Percentiles rank a stretch among this genome's conserved stretches.
phyloP scores from a whole-genome alignment of 768 basidiomycete species.

The Cyclocybe cylindracea region DNA sequence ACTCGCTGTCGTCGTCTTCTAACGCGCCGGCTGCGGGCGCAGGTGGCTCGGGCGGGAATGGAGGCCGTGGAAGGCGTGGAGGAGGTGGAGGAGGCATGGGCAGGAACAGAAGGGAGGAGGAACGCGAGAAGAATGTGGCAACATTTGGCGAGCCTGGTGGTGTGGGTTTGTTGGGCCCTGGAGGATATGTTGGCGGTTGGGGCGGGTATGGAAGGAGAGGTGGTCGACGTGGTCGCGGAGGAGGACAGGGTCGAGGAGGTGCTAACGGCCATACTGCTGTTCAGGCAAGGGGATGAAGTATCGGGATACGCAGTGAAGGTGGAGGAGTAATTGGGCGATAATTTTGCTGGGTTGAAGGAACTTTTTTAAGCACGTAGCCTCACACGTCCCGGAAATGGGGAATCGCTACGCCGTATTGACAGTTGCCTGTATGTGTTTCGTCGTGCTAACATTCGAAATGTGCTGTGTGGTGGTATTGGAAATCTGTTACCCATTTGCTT shows the following conservation, averaged over 20 bases:
- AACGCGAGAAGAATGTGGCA: constrained; percentile 80
- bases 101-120: constrained; percentile 76
- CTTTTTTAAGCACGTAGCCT: not conserved
- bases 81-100: constrained; percentile 53
- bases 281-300: constrained; percentile 17
- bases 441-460: no score
- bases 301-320: not conserved
- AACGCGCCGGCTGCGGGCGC: constrained; percentile 16
- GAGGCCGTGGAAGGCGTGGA: constrained; percentile 40
- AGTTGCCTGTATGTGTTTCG: no score
- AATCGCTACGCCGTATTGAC: no score
- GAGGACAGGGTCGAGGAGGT: constrained; percentile 19
- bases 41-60: constrained; percentile 43
- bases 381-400: no score
- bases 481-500: no score
- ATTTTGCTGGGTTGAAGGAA: not conserved
- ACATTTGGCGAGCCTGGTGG: constrained; percentile 89
- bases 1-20: constrained; percentile 54
- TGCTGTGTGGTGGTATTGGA: no score
- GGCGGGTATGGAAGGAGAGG: constrained; percentile 64
- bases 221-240: constrained; percentile 35
- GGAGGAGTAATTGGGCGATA: not conserved
- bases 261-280: constrained; percentile 13
- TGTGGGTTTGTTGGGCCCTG: constrained; percentile 75
- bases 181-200: constrained; percentile 79